phyloP scores from a whole-genome alignment of 2,329 filamentous ascomycete genomes.

The Coniochaeta ligniaria region DNA sequence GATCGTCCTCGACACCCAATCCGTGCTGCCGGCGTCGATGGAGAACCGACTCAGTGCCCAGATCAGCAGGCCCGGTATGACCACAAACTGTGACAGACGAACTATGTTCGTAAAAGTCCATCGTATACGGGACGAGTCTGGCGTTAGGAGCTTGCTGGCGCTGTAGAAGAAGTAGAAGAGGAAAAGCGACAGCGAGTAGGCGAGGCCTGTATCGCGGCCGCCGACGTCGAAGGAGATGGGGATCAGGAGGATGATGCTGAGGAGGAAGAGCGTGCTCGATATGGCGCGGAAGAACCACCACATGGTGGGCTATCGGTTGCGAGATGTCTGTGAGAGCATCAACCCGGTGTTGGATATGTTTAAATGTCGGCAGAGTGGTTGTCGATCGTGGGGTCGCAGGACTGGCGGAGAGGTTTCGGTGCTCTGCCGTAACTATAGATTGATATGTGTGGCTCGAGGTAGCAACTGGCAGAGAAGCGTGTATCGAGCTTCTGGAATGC shows the following conservation, averaged over 20 bases:
- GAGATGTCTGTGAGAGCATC: neutral
- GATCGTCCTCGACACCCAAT: constrained; percentile 79
- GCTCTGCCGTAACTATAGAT: neutral
- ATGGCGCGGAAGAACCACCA: constrained; percentile 73
- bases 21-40: constrained; percentile 69
- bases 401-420: neutral
- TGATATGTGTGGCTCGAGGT: neutral
- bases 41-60: constrained; percentile 96
- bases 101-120: constrained; percentile 63
- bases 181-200: constrained; percentile 84
- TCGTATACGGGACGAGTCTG: constrained; percentile 69
- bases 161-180: constrained; percentile 89
- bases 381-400: neutral
- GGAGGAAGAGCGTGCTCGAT: constrained; percentile 77
- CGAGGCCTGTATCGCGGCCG: constrained; percentile 86
- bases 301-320: constrained; percentile 41
- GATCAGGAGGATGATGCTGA: constrained; percentile 90
- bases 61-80: constrained; percentile 81
- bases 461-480: neutral
- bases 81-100: constrained; percentile 73
- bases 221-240: constrained; percentile 97
- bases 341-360: neutral
- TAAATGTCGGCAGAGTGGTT: neutral
- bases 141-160: constrained; percentile 69
- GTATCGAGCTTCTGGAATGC: neutral